A percentile compares a stretch with the other conserved stretches of the same genome.
phyloP scores from a whole-genome alignment of 805 yeast species.

The Cyberlindnera veronae region DNA sequence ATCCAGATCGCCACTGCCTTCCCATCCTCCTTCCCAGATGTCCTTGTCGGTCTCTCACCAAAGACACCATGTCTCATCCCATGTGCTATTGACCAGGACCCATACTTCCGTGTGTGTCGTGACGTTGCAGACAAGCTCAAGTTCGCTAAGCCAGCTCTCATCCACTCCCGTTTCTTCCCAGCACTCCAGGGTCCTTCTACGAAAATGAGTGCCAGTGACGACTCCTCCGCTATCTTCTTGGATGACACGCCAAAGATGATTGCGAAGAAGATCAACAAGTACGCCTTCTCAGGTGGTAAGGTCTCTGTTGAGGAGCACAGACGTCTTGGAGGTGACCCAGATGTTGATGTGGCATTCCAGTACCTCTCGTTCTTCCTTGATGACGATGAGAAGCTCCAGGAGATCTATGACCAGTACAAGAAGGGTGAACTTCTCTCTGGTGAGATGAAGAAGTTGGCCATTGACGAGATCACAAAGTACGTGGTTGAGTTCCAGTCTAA shows the following conservation, averaged over 20 bases:
- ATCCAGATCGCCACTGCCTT: slow-evolving; percentile 95
- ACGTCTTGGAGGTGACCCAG: slow-evolving; percentile 87
- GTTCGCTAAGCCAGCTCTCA: slow-evolving; percentile 84
- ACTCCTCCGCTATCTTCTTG: slow-evolving; percentile 88
- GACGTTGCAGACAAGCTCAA: slow-evolving; percentile 94
- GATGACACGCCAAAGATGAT: slow-evolving; percentile 91
- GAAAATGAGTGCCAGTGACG: slow-evolving; percentile 95
- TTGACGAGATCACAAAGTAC: slow-evolving; percentile 72
- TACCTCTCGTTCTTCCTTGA: slow-evolving; percentile 85
- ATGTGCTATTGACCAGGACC: slow-evolving; percentile 99
- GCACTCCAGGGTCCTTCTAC: slow-evolving; percentile 95
- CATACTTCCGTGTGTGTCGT: slow-evolving; percentile 94
- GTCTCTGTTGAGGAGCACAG: slow-evolving; percentile 88
- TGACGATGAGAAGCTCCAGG: slow-evolving; percentile 75
- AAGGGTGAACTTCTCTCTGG: slow-evolving; percentile 85
- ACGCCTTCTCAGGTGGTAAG: slow-evolving; percentile 95
- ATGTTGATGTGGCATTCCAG: slow-evolving; percentile 92
- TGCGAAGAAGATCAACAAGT: slow-evolving; percentile 90
- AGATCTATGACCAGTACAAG: slow-evolving; percentile 61
- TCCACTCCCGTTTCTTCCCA: slow-evolving; percentile 96
- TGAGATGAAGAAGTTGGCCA: slow-evolving; percentile 87
- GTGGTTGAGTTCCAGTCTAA: slow-evolving; percentile 80
- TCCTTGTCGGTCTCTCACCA: slow-evolving; percentile 75
- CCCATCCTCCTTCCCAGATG: slow-evolving; percentile 93
- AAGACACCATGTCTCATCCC: slow-evolving; percentile 97